Evolutionary conservation across 2,329 filamentous ascomycete genomes (phyloP), one percentile per base, ranked within the genome.

Genomic region (Aspergillus aculeatus): DNA sequence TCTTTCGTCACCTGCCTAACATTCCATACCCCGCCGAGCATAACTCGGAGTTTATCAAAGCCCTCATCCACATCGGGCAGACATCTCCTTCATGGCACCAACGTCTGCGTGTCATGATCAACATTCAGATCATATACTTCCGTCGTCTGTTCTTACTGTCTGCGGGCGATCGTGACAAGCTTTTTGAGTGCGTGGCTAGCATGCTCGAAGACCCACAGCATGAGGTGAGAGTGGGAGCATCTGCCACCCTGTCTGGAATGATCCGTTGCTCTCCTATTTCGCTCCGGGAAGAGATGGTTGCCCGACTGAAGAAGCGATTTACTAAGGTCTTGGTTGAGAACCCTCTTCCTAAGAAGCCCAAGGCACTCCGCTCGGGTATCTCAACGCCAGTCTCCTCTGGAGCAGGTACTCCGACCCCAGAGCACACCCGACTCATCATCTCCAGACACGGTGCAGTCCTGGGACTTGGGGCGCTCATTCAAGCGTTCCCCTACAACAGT

Each of bases 61-160:
- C 90, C 0, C 84, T 99, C 48, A 92, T 98, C 67, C 87, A 89
- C 56, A 95, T 99, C 52, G 95, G 95, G 50, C 90, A 88, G 69
- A 89, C 86, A 7, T 91, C 93, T 1, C 80, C 86, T 2, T 95
- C 91, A 58, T 99, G 95, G 95, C 95, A 99, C 76, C 95, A 99
- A 78, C 90, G 95, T 50, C 83, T 99, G 44, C 87, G 96, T 26
- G 92, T 96, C 48, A 86, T 99, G 67, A 93, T 99, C 78, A 98
- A 98, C 78, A 97, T 99, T 82, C 96, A 99, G 71, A 94, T 98
- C 65, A 89, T 99, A 68, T 99, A 97, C 81, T 99, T 98, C 86
- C 89, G 95, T 54, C 90, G 94, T 26, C 84, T 99, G 41, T 99
- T 99, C 82, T 81, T 98, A 29, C 90, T 96, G 66, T 85, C 87